phyloP scores from a whole-genome alignment of 2,329 filamentous ascomycete species.

The Grosmannia penicillata region DNA sequence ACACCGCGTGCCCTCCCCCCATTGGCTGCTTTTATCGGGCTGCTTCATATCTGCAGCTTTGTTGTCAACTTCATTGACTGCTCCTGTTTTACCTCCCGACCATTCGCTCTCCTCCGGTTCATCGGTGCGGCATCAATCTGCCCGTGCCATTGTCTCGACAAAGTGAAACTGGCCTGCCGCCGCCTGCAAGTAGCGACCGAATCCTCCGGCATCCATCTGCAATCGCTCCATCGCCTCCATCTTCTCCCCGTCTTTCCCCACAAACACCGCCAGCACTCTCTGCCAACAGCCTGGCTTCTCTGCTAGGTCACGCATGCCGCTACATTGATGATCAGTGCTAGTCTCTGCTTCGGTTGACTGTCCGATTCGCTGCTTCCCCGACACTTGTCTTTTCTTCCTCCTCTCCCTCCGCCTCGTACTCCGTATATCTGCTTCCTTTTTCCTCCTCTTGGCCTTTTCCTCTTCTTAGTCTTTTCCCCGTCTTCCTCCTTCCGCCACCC shows the following conservation, averaged over 20 bases:
- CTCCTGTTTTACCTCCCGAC: too few relatives aligned
- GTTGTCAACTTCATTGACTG: too few relatives aligned
- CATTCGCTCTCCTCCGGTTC: too few relatives aligned
- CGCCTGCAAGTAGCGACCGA: too few relatives aligned
- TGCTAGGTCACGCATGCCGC: conserved; percentile 2
- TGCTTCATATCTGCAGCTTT: too few relatives aligned
- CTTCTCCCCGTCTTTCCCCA: not conserved
- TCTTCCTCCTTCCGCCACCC: not conserved
- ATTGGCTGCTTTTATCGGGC: too few relatives aligned
- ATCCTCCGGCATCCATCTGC: not conserved
- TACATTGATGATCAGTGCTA: not conserved
- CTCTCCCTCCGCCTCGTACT: not conserved
- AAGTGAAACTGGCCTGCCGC: too few relatives aligned
- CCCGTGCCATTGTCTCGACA: too few relatives aligned
- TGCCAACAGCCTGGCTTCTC: not conserved
- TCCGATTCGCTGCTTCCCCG: not conserved
- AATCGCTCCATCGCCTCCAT: not conserved
- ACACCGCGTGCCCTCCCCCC: too few relatives aligned
- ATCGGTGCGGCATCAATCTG: too few relatives aligned
- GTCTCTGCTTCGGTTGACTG: not conserved
- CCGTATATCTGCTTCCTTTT: not conserved
- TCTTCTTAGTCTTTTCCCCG: not conserved
- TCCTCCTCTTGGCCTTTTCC: not conserved
- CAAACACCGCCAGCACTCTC: not conserved
- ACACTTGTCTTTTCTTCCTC: not conserved